Conservation (phyloP, 2,329 filamentous ascomycete species). For the Kalmusia sp. region DNA sequence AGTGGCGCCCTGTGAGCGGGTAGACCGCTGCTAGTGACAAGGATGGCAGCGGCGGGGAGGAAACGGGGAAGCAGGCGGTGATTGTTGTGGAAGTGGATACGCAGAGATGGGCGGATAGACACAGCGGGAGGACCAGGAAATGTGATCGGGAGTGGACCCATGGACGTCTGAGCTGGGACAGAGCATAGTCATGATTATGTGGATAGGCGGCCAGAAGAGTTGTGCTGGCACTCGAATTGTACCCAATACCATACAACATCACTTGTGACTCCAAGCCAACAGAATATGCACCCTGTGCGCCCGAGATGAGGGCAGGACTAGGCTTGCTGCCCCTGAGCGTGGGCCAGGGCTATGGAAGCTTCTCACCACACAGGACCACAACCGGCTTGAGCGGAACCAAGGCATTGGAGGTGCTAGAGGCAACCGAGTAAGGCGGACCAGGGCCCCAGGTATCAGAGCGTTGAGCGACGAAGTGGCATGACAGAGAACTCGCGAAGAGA, state of each 20-base stretch:
- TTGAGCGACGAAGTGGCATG: constrained; percentile 38
- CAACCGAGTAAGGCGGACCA: constrained; percentile 40
- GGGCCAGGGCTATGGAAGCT: constrained; percentile 43
- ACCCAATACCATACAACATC: constrained; percentile 22
- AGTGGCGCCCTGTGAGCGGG: constrained; percentile 48
- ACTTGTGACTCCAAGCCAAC: constrained; percentile 37
- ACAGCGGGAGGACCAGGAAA: constrained; percentile 45
- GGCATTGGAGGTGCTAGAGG: constrained; percentile 41
- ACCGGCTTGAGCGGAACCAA: constrained; percentile 44
- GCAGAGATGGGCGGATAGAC: constrained; percentile 44
- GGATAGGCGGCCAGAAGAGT: constrained; percentile 34
- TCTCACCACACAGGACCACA: constrained; percentile 31
- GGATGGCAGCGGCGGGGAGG: constrained; percentile 47
- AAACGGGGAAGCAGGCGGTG: constrained; percentile 47
- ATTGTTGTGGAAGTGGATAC: constrained; percentile 46
- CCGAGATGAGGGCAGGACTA: constrained; percentile 23
- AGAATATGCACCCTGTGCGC: constrained; percentile 28
- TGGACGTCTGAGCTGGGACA: constrained; percentile 32
- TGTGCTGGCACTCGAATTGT: constrained; percentile 38
- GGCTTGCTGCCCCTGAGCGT: constrained; percentile 41
- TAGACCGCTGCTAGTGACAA: constrained; percentile 41
- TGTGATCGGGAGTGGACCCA: constrained; percentile 37
- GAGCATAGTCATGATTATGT: constrained; percentile 31
- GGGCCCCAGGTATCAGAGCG: constrained; percentile 40
- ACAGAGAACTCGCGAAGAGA: constrained; percentile 40